Evolutionary conservation across 192 early-diverging fungal species (phyloP).

Genomic region (Gamsiella multidivaricata): DNA sequence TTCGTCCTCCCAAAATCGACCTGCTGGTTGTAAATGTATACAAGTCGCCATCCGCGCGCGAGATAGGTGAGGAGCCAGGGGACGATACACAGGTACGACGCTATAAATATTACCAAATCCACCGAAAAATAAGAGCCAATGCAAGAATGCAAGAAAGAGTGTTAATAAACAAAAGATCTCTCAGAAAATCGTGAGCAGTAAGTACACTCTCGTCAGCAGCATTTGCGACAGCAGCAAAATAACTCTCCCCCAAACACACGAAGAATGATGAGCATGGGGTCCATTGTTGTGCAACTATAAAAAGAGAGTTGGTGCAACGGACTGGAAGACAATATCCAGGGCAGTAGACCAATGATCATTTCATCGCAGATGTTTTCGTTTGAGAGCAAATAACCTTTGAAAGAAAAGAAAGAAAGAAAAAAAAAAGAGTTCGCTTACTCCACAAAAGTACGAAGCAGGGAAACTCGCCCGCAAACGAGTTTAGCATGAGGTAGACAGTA

Average conservation of each 20-base stretch:
- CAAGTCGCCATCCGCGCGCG: conserved; percentile 42
- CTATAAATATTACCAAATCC: conserved; percentile 8
- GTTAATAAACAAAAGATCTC: no score
- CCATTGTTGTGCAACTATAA: background rate
- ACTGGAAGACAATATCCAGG: background rate
- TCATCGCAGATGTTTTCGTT: no score
- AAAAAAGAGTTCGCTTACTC: conserved; percentile 27
- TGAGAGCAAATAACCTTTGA: conserved; percentile 2
- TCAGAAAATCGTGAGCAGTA: no score
- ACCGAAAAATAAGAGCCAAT: background rate
- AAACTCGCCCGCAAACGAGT: conserved; percentile 47
- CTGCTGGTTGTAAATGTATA: conserved; percentile 50
- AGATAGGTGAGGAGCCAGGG: conserved; percentile 51
- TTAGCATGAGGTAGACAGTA: conserved; percentile 45
- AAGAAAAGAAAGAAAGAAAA: conserved; percentile 1
- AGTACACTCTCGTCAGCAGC: no score
- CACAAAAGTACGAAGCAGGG: conserved; percentile 45
- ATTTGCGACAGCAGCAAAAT: no score
- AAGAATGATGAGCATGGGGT: background rate
- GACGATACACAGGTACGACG: conserved; percentile 33
- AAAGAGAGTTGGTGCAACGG: no score
- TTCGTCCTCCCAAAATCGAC: conserved; percentile 47
- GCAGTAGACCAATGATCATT: background rate
- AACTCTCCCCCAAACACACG: background rate
- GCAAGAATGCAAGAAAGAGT: no score